Percentiles rank a stretch among this genome's conserved stretches.
These are phyloP conservation scores for Solanum sitiens DNA, from an alignment of 257 asterid species.

Conservation along the genomic window DNA sequence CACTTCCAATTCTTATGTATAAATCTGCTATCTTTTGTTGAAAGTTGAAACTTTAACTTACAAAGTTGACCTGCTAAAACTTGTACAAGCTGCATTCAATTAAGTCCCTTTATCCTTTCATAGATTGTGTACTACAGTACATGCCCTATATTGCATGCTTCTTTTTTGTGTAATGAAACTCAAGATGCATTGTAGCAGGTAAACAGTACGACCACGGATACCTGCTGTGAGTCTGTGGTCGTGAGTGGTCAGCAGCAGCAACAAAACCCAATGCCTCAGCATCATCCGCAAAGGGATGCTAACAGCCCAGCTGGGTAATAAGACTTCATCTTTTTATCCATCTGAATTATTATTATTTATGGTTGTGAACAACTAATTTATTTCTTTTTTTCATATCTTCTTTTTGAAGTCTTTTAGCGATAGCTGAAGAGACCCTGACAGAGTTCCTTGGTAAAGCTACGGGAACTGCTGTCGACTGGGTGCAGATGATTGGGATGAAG, in stretches of 20 bases:
- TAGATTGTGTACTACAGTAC: not conserved
- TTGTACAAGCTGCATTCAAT: not conserved
- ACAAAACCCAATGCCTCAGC: slow-evolving; percentile 79
- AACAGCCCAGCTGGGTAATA: slow-evolving; percentile 97
- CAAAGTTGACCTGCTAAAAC: not conserved
- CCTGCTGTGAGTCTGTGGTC: slow-evolving; percentile 94
- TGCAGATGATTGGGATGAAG: slow-evolving; percentile 99
- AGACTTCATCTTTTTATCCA: not conserved
- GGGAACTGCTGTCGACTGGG: slow-evolving; percentile 99
- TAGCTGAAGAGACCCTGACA: slow-evolving; percentile 99
- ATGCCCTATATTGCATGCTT: not conserved
- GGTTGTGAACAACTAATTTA: not conserved
- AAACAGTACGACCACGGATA: slow-evolving; percentile 63
- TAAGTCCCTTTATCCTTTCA: not conserved
- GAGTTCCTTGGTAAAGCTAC: slow-evolving; percentile 99
- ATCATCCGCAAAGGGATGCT: slow-evolving; percentile 86
- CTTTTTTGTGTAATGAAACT: not conserved
- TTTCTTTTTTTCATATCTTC: not conserved
- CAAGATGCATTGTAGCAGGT: slow-evolving; percentile 29
- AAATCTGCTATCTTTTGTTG: not conserved
- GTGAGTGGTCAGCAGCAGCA: slow-evolving; percentile 83
- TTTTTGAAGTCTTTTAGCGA: slow-evolving; percentile 63
- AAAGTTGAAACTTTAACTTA: not conserved
- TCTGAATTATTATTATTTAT: not conserved
- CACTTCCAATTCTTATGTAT: not conserved